Percentiles rank a stretch among this genome's conserved stretches.
Evolutionary conservation across 2,329 filamentous ascomycete species (phyloP).

Genomic region (Tolypocladium nubicola): DNA sequence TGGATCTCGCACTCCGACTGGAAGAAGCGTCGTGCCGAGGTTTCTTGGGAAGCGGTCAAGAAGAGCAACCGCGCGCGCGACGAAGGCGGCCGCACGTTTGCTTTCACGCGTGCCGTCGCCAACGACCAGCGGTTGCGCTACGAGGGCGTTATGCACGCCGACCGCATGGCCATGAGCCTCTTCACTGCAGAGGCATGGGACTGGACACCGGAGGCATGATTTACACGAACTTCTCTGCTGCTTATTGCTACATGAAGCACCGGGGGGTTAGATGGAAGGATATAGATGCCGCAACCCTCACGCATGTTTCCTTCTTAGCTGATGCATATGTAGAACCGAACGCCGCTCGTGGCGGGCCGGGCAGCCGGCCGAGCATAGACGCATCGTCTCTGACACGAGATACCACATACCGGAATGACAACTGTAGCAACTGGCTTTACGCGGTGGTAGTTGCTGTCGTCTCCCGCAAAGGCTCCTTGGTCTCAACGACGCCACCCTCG

Average conservation of each 20-base stretch:
- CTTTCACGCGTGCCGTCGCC: slow-evolving; percentile 39
- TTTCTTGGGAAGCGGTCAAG: slow-evolving; percentile 27
- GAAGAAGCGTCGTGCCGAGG: slow-evolving; percentile 27
- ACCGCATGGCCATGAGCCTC: slow-evolving; percentile 38
- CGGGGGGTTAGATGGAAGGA: neutral
- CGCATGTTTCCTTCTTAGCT: neutral
- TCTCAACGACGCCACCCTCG: slow-evolving; percentile 9
- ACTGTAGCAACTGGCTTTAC: neutral
- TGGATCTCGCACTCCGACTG: slow-evolving; percentile 34
- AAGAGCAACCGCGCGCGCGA: slow-evolving; percentile 5
- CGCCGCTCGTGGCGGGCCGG: neutral
- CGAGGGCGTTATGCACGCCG: slow-evolving; percentile 37
- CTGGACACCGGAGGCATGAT: slow-evolving; percentile 42
- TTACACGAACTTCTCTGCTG: neutral
- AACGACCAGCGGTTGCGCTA: slow-evolving; percentile 38
- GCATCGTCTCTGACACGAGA: neutral
- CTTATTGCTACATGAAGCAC: neutral
- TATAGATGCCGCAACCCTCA: neutral
- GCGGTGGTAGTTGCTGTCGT: slow-evolving; percentile 13
- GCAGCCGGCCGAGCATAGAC: neutral
- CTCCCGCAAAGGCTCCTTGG: slow-evolving; percentile 14
- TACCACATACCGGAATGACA: neutral
- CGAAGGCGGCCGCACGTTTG: slow-evolving; percentile 22
- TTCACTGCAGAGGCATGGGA: slow-evolving; percentile 49
- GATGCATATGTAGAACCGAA: neutral